A percentile compares a stretch with the other conserved stretches of the same genome.
These are phyloP conservation scores for Penicillium nucicola DNA, from an alignment of 495 filamentous ascomycete species.

Conservation along the genomic window DNA sequence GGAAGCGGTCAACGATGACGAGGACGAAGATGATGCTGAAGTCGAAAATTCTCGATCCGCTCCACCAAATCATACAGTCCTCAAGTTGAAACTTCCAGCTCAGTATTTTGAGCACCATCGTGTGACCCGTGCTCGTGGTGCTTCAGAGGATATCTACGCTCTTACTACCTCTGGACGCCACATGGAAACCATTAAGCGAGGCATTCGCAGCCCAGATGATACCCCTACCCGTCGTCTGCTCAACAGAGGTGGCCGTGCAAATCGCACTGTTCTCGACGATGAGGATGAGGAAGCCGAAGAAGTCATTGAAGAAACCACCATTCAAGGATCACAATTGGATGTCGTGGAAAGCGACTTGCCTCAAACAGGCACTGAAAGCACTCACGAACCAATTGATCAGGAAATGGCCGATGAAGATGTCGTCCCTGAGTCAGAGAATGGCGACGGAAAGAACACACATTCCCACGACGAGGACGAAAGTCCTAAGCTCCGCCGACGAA, in stretches of 20 bases:
- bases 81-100: slow-evolving; percentile 46
- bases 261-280: slow-evolving; percentile 58
- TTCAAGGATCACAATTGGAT: slow-evolving; percentile 38
- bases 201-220: slow-evolving; percentile 66
- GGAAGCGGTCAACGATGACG: slow-evolving; percentile 30
- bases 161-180: slow-evolving; percentile 78
- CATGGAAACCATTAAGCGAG: slow-evolving; percentile 53
- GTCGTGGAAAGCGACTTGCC: slow-evolving; percentile 38
- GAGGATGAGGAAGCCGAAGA: slow-evolving; percentile 51
- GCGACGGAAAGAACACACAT: slow-evolving; percentile 29
- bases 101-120: slow-evolving; percentile 34
- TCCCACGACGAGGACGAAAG: slow-evolving; percentile 59
- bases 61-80: slow-evolving; percentile 32
- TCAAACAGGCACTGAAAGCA: slow-evolving; percentile 38
- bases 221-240: slow-evolving; percentile 47
- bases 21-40: slow-evolving; percentile 35
- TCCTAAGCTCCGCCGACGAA: slow-evolving; percentile 54
- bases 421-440: slow-evolving; percentile 52
- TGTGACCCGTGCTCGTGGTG: slow-evolving; percentile 58
- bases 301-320: slow-evolving; percentile 24
- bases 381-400: slow-evolving; percentile 29
- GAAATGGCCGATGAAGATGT: slow-evolving; percentile 42
- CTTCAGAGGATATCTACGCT: slow-evolving; percentile 57
- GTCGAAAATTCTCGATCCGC: slow-evolving; percentile 9
- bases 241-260: slow-evolving; percentile 52